phyloP scores from a whole-genome alignment of 129 eudicot genomes.

The Saposhnikovia divaricata region DNA sequence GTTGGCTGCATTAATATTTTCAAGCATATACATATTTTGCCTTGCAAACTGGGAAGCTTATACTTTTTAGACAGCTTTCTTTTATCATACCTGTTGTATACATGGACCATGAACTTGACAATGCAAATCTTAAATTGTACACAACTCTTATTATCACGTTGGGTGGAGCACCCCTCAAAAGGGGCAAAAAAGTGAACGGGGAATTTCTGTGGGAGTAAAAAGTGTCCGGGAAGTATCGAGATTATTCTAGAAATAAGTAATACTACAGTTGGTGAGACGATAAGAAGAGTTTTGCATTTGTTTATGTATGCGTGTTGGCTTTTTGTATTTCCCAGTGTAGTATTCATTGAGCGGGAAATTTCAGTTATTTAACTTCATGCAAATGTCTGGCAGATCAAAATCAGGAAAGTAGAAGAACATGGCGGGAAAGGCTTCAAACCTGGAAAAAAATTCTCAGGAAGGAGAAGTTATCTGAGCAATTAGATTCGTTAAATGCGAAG shows the following conservation, averaged over 20 bases:
- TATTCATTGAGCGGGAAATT: background rate
- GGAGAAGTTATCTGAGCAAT: conserved; percentile 65
- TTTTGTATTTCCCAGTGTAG: background rate
- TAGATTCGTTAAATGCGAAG: conserved; percentile 49
- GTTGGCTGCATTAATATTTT: background rate
- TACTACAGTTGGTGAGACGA: background rate
- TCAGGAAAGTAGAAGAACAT: conserved; percentile 47
- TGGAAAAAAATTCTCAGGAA: conserved; percentile 70
- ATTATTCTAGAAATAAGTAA: background rate
- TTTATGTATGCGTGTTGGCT: background rate
- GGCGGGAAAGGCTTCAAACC: conserved; percentile 83
- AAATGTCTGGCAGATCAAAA: conserved; percentile 17
- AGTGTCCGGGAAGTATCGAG: background rate
- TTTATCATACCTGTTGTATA: background rate
- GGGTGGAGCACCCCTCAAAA: background rate
- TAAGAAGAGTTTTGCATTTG: background rate
- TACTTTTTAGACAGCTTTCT: background rate
- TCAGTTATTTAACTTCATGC: background rate
- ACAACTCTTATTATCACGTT: background rate
- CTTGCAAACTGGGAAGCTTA: background rate
- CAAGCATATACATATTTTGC: background rate
- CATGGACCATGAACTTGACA: background rate
- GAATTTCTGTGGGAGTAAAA: background rate
- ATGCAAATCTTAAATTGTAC: background rate
- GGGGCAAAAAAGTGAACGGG: background rate